These are phyloP conservation scores for Argentina anserina DNA, from an alignment of 306 rosid genomes.

Conservation along the genomic window DNA sequence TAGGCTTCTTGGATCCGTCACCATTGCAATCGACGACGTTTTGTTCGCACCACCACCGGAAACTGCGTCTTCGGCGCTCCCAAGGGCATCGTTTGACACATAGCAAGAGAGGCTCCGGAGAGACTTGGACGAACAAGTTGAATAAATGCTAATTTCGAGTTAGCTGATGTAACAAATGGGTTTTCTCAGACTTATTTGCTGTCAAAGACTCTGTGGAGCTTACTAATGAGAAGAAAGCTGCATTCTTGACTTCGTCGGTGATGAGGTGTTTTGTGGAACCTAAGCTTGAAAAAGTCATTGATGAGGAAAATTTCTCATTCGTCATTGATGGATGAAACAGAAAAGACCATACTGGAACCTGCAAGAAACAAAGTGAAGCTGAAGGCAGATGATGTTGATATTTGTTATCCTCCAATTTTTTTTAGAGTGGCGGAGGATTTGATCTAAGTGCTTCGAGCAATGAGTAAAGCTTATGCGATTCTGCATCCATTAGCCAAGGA, in stretches of 20 bases:
- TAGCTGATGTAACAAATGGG: slow-evolving; percentile 32
- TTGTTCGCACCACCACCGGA: too few relatives aligned
- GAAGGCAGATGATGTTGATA: slow-evolving; percentile 33
- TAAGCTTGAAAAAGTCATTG: slow-evolving; percentile 36
- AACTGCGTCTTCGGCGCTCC: too few relatives aligned
- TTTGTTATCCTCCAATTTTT: slow-evolving; percentile 41
- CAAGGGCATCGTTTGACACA: slow-evolving; percentile 30
- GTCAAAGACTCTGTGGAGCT: slow-evolving; percentile 27
- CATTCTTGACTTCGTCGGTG: slow-evolving; percentile 32
- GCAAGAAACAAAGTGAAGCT: slow-evolving; percentile 31
- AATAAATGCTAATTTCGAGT: slow-evolving; percentile 18
- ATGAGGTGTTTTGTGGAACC: slow-evolving; percentile 35
- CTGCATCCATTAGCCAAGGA: too few relatives aligned
- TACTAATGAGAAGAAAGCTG: slow-evolving; percentile 29
- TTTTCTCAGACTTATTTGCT: slow-evolving; percentile 33
- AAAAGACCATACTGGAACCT: slow-evolving; percentile 32
- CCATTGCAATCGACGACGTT: slow-evolving; percentile 28
- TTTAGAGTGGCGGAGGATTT: slow-evolving; percentile 35
- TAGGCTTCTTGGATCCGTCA: slow-evolving; percentile 23
- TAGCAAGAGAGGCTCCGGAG: slow-evolving; percentile 37
- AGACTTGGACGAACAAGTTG: slow-evolving; percentile 32
- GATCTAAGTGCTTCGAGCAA: slow-evolving; percentile 40
- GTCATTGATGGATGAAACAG: slow-evolving; percentile 34
- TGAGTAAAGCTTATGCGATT: too few relatives aligned
- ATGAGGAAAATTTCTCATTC: slow-evolving; percentile 38